Evolutionary conservation across 2,329 filamentous ascomycete genomes (phyloP), one percentile per base, ranked within the genome.

Genomic region (Exophiala aquamarina): DNA sequence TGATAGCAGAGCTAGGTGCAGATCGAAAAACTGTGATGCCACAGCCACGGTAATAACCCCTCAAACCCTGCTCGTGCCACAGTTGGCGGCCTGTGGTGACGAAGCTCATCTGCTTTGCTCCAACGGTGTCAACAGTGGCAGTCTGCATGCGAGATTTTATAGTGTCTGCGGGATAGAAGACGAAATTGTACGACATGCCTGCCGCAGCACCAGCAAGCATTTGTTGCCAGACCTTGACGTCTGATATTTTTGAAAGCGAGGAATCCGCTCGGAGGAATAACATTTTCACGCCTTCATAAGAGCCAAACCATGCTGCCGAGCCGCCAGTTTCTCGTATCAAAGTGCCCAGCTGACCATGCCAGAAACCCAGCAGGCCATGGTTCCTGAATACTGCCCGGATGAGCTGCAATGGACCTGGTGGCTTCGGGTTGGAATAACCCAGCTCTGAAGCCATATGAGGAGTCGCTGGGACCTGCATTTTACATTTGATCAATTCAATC

Each of bases 131-230:
- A 20, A 44, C 36, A 20, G 29, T 34, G 43, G 86, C 79, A 0
- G 93, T 98, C 71, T 98, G 93, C 84, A 98, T 95, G 38, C 92
- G 83, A 14, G 88, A 94, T 72, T 98, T 98, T 73, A 98, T 86
- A 1, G 93, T 98, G 66, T 98, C 93, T 40, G 93, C 93, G 0
- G 93, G 93, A 66, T 93, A 98, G 75, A 97, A 96, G 17, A 95
- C 72, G 65, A 97, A 97, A 66, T 98, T 98, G 72, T 98, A 98
- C 28, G 83, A 84, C 72, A 96, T 87, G 43, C 93, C 93, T 3
- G 92, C 93, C 6, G 84, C 82, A 2, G 92, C 92, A 33, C 92
- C 92, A 1, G 91, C 88, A 15, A 89, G 65, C 63, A 94, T 89
- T 66, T 95, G 90, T 69, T 96, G 89, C 77, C 87, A 87, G 4